Evolutionary conservation across 257 asterid genomes (phyloP).

Genomic region (Osmanthus fragrans): DNA sequence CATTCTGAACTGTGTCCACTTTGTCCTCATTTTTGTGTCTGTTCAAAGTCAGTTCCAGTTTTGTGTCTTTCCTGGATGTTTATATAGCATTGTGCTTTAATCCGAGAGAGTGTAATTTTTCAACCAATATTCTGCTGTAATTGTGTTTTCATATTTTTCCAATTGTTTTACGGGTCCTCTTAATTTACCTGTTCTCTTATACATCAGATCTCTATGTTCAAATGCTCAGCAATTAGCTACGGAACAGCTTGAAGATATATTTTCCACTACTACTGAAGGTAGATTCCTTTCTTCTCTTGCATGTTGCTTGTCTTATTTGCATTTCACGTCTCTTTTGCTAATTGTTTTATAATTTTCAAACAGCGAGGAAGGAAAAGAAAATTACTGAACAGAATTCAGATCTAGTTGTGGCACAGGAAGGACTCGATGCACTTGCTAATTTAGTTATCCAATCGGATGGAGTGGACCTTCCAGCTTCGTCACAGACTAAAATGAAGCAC

Average conservation of each 20-base stretch:
- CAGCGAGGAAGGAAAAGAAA: constrained; percentile 38
- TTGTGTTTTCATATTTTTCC: background rate
- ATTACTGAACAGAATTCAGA: constrained; percentile 36
- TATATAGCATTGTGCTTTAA: background rate
- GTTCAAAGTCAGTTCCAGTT: background rate
- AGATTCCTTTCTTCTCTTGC: constrained; percentile 5
- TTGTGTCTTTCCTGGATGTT: background rate
- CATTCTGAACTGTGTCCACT: background rate
- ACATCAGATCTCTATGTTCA: constrained; percentile 43
- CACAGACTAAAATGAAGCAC: constrained; percentile 42
- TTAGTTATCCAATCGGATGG: constrained; percentile 39
- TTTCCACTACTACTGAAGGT: constrained; percentile 35
- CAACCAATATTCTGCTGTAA: background rate
- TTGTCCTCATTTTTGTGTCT: background rate
- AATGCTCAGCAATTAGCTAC: constrained; percentile 35
- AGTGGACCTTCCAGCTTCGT: constrained; percentile 28
- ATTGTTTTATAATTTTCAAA: constrained; percentile 12
- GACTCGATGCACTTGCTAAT: constrained; percentile 48
- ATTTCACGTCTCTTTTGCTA: background rate
- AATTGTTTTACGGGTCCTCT: background rate
- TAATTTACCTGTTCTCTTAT: constrained; percentile 15
- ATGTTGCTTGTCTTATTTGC: background rate
- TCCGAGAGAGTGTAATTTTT: background rate
- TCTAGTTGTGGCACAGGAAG: constrained; percentile 34
- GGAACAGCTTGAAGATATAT: constrained; percentile 34